A percentile compares a stretch with the other conserved stretches of the same genome.
Conservation (phyloP, 495 filamentous ascomycete species). For the Tetracladium marchalianum region DNA sequence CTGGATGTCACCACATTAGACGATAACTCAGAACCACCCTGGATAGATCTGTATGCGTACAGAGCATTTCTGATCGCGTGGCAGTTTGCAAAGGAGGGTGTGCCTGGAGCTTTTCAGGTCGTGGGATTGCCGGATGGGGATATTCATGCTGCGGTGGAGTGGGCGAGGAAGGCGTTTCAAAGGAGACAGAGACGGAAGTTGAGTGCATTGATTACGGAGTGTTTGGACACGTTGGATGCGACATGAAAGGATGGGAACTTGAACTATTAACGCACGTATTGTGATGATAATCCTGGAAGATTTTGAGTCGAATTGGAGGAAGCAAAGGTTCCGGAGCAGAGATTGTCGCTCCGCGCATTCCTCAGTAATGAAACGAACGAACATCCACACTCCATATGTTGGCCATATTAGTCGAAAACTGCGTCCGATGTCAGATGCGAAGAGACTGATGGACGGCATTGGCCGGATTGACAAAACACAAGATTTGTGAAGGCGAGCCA, state of each 20-base stretch:
- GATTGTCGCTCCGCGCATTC: no score
- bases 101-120: slow-evolving; percentile 22
- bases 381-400: no score
- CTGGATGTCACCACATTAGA: slow-evolving; percentile 17
- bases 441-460: no score
- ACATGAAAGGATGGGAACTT: not conserved
- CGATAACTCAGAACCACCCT: slow-evolving; percentile 22
- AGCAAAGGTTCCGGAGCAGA: no score
- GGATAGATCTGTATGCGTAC: slow-evolving; percentile 28
- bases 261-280: no score
- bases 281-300: no score
- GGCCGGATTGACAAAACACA: no score
- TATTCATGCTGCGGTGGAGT: slow-evolving; percentile 20
- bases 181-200: slow-evolving; percentile 21
- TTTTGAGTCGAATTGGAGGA: no score
- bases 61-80: slow-evolving; percentile 31
- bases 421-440: no score
- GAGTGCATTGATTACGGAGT: slow-evolving; percentile 22
- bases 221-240: slow-evolving; percentile 21
- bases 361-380: no score
- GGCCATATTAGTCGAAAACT: no score
- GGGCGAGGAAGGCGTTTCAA: slow-evolving; percentile 25
- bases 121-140: slow-evolving; percentile 24
- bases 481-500: no score
- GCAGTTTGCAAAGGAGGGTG: slow-evolving; percentile 23